A percentile compares a stretch with the other conserved stretches of the same genome.
phyloP scores from a whole-genome alignment of 805 yeast species.

The Hyphopichia homilentoma region DNA sequence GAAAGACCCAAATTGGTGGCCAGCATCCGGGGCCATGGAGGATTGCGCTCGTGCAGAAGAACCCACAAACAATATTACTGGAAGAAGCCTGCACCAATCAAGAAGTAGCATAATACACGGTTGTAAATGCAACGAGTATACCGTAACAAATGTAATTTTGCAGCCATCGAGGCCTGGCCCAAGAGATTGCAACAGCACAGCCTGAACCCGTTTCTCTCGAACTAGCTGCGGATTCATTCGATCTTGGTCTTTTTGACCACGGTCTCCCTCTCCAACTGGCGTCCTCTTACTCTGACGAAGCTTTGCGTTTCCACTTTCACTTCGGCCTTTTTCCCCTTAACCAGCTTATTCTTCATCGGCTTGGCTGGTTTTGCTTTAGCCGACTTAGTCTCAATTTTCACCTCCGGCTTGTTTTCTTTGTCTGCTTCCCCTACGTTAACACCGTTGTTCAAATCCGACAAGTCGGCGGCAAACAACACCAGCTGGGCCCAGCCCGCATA shows the following conservation, averaged over 20 bases:
- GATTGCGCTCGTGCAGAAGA: constrained; percentile 83
- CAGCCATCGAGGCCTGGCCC: too few relatives aligned
- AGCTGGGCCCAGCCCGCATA: constrained; percentile 99
- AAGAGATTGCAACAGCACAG: too few relatives aligned
- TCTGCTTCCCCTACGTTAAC: constrained; percentile 29
- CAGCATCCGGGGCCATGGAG: constrained; percentile 76
- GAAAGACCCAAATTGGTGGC: constrained; percentile 69
- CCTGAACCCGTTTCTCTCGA: too few relatives aligned
- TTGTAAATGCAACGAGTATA: too few relatives aligned
- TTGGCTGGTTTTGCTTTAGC: background rate
- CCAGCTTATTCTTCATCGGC: background rate
- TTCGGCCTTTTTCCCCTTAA: background rate
- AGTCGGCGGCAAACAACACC: constrained; percentile 84
- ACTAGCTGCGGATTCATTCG: too few relatives aligned
- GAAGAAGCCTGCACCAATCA: constrained; percentile 55
- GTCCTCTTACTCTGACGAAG: too few relatives aligned
- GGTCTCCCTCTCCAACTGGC: too few relatives aligned
- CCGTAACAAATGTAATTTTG: too few relatives aligned
- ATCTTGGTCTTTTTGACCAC: too few relatives aligned
- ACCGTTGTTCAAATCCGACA: constrained; percentile 69
- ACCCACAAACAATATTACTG: constrained; percentile 88
- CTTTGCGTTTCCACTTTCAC: background rate
- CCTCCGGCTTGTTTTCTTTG: constrained; percentile 3
- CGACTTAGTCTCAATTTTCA: background rate
- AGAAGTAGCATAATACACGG: constrained; percentile 30